Base-by-base conservation (phyloP, 768 basidiomycete species). In the Mrakia gelida region DNA sequence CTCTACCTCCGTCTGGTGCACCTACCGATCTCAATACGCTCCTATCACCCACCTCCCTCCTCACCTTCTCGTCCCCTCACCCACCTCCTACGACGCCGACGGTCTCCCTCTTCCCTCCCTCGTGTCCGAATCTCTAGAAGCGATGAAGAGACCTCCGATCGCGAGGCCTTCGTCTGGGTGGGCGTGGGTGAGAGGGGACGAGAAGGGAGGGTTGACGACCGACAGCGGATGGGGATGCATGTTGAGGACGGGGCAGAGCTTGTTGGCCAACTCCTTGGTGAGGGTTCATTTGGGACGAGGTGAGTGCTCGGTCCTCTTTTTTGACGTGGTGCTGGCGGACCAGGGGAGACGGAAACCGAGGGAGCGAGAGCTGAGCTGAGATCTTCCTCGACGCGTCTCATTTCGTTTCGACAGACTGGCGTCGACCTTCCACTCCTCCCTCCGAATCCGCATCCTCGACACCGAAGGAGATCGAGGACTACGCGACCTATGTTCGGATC, bases 161-260 rank as follows among this genome's bases (percentile, higher is more conserved):
- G 65, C 41, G 56, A 63, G 56, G 43, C 59, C 59, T n/a, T 84
- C 11, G 87, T 86, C 83, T 85, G 88, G 56, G 91, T 92, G 88
- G 88, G 88, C 62, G 91, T 91, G 89, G 86, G 87, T 21, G 87
- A 77, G 79, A 76, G 30, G 83, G 81, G 62, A 84, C 0, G 89
- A 89, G 0, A 91, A 92, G 84, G 91, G 90, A 81, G 92, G 91
- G 0, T 91, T 94, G 89, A 91, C 91, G 23, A 91, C 88, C 80
- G 93, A 95, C 84, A 86, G 91, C 0, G 93, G 94, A 0, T 95
- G 93, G 93, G 93, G 93, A 0, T 95, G 94, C 82, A 95, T 95
- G 93, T 83, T 95, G 59, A 85, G 93, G 38, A 95, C 93, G 0
- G 93, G 93, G 0, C 93, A 95, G 84, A 91, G 90, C 76, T 81